Percentiles rank a stretch among this genome's conserved stretches.
Evolutionary conservation across 129 eudicot genomes (phyloP).

Genomic region (Artemisia tridentata): DNA sequence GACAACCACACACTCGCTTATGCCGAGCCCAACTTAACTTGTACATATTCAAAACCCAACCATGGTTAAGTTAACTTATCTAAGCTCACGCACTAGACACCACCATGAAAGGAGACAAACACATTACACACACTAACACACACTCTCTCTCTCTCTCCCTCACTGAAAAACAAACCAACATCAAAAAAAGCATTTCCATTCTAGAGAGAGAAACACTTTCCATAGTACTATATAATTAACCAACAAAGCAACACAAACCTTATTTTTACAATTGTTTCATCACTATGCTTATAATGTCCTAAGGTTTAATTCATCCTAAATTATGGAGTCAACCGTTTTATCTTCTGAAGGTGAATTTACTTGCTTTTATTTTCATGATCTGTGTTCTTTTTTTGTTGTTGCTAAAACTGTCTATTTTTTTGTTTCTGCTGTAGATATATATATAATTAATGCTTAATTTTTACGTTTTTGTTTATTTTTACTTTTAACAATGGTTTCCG

Average conservation of each 20-base stretch:
- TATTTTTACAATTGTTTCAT: too few species aligned
- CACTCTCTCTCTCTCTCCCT: neutral
- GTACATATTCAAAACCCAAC: too few species aligned
- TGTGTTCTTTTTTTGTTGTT: neutral
- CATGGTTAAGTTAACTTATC: slow-evolving; percentile 37
- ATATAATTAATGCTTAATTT: too few species aligned
- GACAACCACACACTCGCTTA: too few species aligned
- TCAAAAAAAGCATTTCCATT: slow-evolving; percentile 16
- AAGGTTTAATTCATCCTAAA: slow-evolving; percentile 1
- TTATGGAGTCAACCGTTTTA: slow-evolving; percentile 42
- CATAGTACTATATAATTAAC: slow-evolving; percentile 52
- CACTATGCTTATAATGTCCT: too few species aligned
- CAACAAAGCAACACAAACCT: neutral
- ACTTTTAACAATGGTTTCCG: too few species aligned
- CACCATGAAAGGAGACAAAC: slow-evolving; percentile 40
- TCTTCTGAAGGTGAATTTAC: slow-evolving; percentile 23
- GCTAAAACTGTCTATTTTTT: neutral
- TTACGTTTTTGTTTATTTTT: too few species aligned
- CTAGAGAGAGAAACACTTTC: slow-evolving; percentile 30
- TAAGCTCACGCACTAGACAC: slow-evolving; percentile 46
- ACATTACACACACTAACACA: slow-evolving; percentile 2
- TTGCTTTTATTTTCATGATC: too few species aligned
- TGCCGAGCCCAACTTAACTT: too few species aligned
- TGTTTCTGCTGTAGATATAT: neutral
- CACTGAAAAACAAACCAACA: slow-evolving; percentile 8